A percentile compares a stretch with the other conserved stretches of the same genome.
Evolutionary conservation across 768 basidiomycete genomes (phyloP).

Genomic region (Tephrocybe sp.): DNA sequence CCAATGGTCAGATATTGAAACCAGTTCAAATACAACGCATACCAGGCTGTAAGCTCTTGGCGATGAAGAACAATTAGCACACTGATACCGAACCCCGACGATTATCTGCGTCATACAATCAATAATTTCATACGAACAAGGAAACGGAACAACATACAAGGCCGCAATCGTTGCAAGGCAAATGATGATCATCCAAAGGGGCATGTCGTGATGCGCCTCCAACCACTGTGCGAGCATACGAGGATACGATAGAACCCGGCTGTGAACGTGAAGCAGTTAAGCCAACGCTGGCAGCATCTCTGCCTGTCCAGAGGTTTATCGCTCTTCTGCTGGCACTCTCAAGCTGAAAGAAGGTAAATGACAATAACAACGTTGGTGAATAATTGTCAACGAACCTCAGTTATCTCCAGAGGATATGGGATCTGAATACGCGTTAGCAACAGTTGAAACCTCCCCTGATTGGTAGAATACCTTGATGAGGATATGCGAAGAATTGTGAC

Average conservation of each 20-base stretch:
- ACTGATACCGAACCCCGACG: conserved; percentile 81
- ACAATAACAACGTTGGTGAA: neutral
- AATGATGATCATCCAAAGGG: conserved; percentile 49
- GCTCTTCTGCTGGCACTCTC: conserved; percentile 75
- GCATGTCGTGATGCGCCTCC: conserved; percentile 40
- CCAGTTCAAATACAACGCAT: conserved; percentile 20
- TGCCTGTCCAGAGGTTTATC: conserved; percentile 69
- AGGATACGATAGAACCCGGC: conserved; percentile 56
- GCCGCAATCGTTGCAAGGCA: conserved; percentile 60
- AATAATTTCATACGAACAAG: neutral
- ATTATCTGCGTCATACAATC: conserved; percentile 49
- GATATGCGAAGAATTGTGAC: conserved; percentile 84
- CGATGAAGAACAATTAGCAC: conserved; percentile 81
- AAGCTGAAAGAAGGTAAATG: conserved; percentile 25
- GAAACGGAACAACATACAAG: neutral
- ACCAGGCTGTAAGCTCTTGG: conserved; percentile 76
- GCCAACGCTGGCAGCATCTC: conserved; percentile 66
- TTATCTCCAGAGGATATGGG: conserved; percentile 73
- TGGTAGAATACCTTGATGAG: conserved; percentile 77
- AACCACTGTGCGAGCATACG: conserved; percentile 68
- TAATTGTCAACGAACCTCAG: conserved; percentile 46
- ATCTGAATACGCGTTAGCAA: conserved; percentile 51
- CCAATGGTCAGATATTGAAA: neutral
- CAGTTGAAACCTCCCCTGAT: neutral
- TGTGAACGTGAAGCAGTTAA: conserved; percentile 43